These are phyloP conservation scores for Marasmius fiardii DNA, from an alignment of 1,284 basidiomycete species.

Conservation along the genomic window DNA sequence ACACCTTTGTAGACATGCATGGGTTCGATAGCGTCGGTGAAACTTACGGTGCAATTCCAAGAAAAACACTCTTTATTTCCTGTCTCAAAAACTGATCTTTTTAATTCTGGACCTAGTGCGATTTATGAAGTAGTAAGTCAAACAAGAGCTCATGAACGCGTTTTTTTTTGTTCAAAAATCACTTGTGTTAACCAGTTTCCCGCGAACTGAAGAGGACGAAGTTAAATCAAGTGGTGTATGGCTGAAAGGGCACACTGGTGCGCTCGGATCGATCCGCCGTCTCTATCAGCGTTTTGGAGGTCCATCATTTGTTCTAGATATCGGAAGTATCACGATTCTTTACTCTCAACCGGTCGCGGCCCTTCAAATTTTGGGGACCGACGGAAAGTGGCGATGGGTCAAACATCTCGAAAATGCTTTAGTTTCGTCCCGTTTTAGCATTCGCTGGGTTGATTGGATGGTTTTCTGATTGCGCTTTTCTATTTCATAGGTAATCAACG, in stretches of 20 bases:
- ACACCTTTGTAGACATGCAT: slow-evolving; percentile 49
- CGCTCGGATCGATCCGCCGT: not conserved
- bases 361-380: slow-evolving; percentile 51
- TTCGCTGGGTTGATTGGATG: too few relatives aligned
- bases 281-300: not conserved
- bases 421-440: slow-evolving; percentile 24
- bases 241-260: slow-evolving; percentile 39
- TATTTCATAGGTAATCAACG: slow-evolving; percentile 42
- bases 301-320: slow-evolving; percentile 29
- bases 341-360: slow-evolving; percentile 60
- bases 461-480: not conserved
- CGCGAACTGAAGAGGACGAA: slow-evolving; percentile 42
- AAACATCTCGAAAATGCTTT: slow-evolving; percentile 58
- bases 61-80: too few relatives aligned
- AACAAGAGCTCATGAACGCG: not conserved
- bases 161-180: not conserved
- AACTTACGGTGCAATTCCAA: slow-evolving; percentile 41
- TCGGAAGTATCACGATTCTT: slow-evolving; percentile 49
- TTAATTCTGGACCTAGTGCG: slow-evolving; percentile 30
- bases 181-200: slow-evolving; percentile 28
- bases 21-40: slow-evolving; percentile 38
- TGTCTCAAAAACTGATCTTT: too few relatives aligned
- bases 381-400: slow-evolving; percentile 57
- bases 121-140: slow-evolving; percentile 43
- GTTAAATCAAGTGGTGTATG: slow-evolving; percentile 40